phyloP scores from a whole-genome alignment of 768 basidiomycete species.

The Epithele typhae region DNA sequence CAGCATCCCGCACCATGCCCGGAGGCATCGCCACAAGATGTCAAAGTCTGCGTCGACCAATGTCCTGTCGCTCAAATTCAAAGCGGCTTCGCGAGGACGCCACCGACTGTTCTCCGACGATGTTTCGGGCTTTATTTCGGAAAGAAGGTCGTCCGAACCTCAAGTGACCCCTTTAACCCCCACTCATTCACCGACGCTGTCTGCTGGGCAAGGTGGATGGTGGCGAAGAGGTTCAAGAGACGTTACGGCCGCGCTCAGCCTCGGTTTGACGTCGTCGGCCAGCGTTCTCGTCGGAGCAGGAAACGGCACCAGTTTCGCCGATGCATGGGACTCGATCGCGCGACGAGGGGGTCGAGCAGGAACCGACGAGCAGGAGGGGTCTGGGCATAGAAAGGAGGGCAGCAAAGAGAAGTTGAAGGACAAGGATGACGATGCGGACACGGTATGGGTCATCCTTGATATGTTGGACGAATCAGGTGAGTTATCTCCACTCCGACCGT shows the following conservation, averaged over 20 bases:
- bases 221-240: slow-evolving; percentile 21
- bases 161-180: neutral
- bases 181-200: neutral
- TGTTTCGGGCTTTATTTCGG: neutral
- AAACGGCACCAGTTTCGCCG: slow-evolving; percentile 4
- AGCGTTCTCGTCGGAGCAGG: slow-evolving; percentile 8
- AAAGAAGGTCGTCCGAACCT: neutral
- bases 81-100: neutral
- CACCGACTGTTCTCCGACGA: slow-evolving; percentile 10
- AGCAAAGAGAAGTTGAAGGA: neutral
- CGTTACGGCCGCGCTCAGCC: neutral
- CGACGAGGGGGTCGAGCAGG: slow-evolving; percentile 8
- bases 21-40: neutral
- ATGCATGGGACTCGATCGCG: slow-evolving; percentile 12
- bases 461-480: slow-evolving; percentile 21
- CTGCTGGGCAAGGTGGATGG: slow-evolving; percentile 6
- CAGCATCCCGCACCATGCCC: slow-evolving; percentile 15
- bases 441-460: slow-evolving; percentile 21
- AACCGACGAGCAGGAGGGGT: slow-evolving; percentile 2
- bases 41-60: neutral
- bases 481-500: neutral
- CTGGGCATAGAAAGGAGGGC: too few relatives aligned
- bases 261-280: slow-evolving; percentile 7
- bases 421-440: slow-evolving; percentile 5
- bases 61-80: slow-evolving; percentile 10